Percentiles rank a stretch among this genome's conserved stretches.
These are phyloP conservation scores for Fusarium xyrophilum DNA, from an alignment of 2,329 filamentous ascomycete species.

Conservation along the genomic window DNA sequence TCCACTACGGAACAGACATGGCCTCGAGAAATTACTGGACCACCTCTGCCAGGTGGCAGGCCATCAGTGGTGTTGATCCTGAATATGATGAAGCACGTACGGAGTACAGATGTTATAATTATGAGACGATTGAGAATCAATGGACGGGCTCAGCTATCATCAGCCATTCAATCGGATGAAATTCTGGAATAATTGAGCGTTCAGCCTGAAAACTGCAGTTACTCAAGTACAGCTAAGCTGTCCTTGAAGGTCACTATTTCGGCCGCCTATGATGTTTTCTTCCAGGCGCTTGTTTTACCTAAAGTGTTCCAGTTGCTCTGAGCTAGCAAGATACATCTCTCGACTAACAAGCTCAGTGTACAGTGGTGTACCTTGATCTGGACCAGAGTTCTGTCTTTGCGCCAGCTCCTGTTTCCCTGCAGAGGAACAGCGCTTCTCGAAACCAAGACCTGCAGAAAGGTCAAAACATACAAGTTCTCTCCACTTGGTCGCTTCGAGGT, in stretches of 20 bases:
- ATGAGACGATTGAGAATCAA: not conserved
- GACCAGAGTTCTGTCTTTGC: constrained; percentile 5
- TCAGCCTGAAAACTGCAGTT: constrained; percentile 4
- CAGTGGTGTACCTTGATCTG: constrained; percentile 3
- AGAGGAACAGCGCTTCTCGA: constrained; percentile 36
- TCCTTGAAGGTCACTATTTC: constrained; percentile 6
- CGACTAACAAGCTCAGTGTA: not conserved
- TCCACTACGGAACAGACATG: not conserved
- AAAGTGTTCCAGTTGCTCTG: constrained; percentile 1
- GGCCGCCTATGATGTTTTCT: constrained; percentile 21
- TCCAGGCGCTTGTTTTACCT: constrained; percentile 34
- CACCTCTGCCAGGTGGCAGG: constrained; percentile 37
- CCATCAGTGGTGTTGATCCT: constrained; percentile 26
- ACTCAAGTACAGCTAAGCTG: constrained; percentile 15
- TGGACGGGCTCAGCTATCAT: not conserved
- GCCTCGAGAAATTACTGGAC: constrained; percentile 29
- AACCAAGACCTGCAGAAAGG: constrained; percentile 35
- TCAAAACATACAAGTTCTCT: constrained; percentile 13
- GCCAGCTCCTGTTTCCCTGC: constrained; percentile 25
- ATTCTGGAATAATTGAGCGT: not conserved
- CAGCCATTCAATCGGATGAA: constrained; percentile 1
- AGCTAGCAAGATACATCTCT: constrained; percentile 21
- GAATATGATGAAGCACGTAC: constrained; percentile 1
- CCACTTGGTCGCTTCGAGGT: constrained; percentile 26
- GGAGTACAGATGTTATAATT: constrained; percentile 1